These are phyloP conservation scores for Tricholoma flavovirens DNA, from an alignment of 768 basidiomycete genomes.

Conservation along the genomic window DNA sequence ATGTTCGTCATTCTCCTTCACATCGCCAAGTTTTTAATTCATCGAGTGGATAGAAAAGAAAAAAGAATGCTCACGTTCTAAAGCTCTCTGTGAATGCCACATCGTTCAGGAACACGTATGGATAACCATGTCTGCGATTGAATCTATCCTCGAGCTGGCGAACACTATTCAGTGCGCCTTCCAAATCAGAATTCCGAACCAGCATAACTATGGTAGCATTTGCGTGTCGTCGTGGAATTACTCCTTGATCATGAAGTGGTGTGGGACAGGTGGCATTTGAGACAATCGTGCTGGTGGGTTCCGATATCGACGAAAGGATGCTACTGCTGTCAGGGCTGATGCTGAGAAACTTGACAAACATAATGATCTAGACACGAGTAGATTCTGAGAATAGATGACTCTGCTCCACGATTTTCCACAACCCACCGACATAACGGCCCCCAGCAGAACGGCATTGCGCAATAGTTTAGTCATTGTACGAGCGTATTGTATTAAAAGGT, in stretches of 20 bases:
- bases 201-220: constrained; percentile 4
- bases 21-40: background rate
- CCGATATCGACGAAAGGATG: background rate
- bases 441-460: background rate
- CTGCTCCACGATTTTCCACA: background rate
- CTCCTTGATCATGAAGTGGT: background rate
- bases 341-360: background rate
- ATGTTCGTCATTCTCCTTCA: background rate
- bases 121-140: constrained; percentile 74
- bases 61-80: constrained; percentile 42
- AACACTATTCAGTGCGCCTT: constrained; percentile 58
- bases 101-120: constrained; percentile 89
- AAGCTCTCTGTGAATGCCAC: constrained; percentile 72
- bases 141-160: constrained; percentile 76
- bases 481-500: background rate
- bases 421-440: background rate
- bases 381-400: no score
- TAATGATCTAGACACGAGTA: background rate
- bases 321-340: background rate
- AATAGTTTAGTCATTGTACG: background rate
- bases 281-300: background rate
- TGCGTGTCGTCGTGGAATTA: background rate
- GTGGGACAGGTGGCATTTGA: background rate
- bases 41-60: background rate
- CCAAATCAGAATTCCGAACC: constrained; percentile 58